These are phyloP conservation scores for Sequoia sempervirens DNA, from an alignment of 75 land plant genomes.

Conservation along the genomic window DNA sequence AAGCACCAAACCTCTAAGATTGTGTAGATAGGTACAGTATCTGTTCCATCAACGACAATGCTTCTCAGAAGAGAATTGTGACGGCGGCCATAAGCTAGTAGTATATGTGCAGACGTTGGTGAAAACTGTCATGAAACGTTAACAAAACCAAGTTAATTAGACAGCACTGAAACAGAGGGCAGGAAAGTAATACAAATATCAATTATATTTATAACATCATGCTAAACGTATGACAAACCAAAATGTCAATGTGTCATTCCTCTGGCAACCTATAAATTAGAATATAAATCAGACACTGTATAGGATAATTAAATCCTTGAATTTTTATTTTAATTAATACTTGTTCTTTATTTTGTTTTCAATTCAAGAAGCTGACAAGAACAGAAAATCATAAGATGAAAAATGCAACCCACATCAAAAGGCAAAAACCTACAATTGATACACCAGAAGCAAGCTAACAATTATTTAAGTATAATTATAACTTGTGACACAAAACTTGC, in stretches of 20 bases:
- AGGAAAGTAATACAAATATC: neutral
- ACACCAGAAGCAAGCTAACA: neutral
- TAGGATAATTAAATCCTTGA: neutral
- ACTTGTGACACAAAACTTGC: neutral
- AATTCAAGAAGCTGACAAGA: neutral
- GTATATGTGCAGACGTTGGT: conserved; percentile 86
- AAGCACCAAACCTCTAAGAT: conserved; percentile 70
- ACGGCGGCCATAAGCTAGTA: conserved; percentile 92
- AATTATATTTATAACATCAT: neutral
- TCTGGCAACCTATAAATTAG: neutral
- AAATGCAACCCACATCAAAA: neutral
- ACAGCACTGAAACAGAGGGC: neutral
- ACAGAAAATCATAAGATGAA: neutral
- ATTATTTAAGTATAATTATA: neutral
- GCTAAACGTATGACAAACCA: neutral
- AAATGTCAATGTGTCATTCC: neutral
- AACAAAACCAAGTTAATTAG: neutral
- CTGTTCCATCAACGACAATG: conserved; percentile 81
- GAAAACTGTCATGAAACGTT: conserved; percentile 65
- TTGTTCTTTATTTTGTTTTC: neutral
- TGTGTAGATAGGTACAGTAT: conserved; percentile 72
- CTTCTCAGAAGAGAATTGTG: conserved; percentile 87
- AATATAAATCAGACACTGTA: neutral
- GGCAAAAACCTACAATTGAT: neutral
- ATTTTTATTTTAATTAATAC: neutral